Base-by-base conservation (phyloP, 805 yeast genomes). In the Metschnikowia reukaufii region DNA sequence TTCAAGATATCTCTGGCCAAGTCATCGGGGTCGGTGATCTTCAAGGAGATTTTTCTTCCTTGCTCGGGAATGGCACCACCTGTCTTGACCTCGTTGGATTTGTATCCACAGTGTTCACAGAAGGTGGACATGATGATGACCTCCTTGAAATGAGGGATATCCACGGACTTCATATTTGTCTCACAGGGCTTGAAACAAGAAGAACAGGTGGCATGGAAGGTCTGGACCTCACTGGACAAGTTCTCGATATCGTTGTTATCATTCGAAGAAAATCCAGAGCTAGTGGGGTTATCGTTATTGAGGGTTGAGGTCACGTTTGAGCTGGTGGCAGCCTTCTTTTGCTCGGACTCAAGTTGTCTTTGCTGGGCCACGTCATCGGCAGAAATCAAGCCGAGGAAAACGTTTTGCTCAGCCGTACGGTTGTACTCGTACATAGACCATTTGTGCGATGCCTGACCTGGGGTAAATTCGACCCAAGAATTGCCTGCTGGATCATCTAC, bases 61-160 rank as follows among this genome's bases (percentile, higher is more conserved):
- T 83, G 77, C 2, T 74, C 85, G 27, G 99, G 97, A 39, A 94
- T 85, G 7, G 86, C 95, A 58, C 99, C 99, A 49, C 99, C 99
- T 4, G 99, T 94, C 72, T 92, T 94, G 54, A 94, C 99, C 68
- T 94, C 99, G 64, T 94, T 94, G 15, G 96, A 88, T 71, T 88
- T 92, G 70, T 87, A 94, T 31, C 98, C 99, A 71, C 99, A 94
- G 52, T 80, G 70, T 27, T 84, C 91, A 72, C 99, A 94, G 1
- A 81, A 83, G 0, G 99, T 94, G 40, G 95, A 86, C 99, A 94
- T 94, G 59, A 94, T 81, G 49, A 94, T 86, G 34, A 94, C 99
- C 56, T 94, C 98, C 70, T 92, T 91, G 79, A 94, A 94, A 70
- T 94, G 98, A 17, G 99, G 99, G 56, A 94, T 94, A 65, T 89